phyloP scores from a whole-genome alignment of 495 filamentous ascomycete genomes.

The Trichoderma asperelloides region DNA sequence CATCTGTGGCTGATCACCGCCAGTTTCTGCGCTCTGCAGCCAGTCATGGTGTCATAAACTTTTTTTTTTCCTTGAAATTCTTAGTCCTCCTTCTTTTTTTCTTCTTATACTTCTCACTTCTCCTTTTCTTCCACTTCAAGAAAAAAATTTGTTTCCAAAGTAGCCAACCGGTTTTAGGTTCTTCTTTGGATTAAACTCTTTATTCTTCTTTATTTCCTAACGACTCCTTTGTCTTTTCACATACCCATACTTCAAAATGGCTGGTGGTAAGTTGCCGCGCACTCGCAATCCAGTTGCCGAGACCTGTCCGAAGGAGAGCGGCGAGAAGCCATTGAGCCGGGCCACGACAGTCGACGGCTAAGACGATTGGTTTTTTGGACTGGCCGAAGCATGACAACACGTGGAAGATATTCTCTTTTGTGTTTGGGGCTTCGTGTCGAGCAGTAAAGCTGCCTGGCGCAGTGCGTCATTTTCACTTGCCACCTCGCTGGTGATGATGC shows the following conservation, averaged over 20 bases:
- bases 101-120: constrained; percentile 12
- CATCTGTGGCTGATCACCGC: constrained; percentile 3
- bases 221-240: constrained; percentile 14
- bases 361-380: not conserved
- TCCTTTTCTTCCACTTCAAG: constrained; percentile 14
- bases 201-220: constrained; percentile 13
- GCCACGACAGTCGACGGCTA: not conserved
- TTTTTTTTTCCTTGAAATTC: constrained; percentile 29
- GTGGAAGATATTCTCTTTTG: not conserved
- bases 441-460: not conserved
- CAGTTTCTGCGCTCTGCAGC: not conserved
- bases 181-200: constrained; percentile 19
- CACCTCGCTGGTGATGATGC: not conserved
- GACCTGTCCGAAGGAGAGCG: not conserved
- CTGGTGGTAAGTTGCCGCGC: constrained; percentile 29
- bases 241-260: constrained; percentile 29
- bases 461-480: constrained; percentile 6
- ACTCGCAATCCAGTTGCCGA: not conserved
- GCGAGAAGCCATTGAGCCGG: constrained; percentile 5
- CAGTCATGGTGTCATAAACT: constrained; percentile 17
- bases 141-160: constrained; percentile 33
- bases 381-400: not conserved
- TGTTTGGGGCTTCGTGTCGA: no score
- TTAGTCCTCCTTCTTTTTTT: constrained; percentile 21
- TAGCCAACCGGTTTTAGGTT: constrained; percentile 27